Conservation (phyloP, 73 alveolate species). For the Uronychia setigera region DNA sequence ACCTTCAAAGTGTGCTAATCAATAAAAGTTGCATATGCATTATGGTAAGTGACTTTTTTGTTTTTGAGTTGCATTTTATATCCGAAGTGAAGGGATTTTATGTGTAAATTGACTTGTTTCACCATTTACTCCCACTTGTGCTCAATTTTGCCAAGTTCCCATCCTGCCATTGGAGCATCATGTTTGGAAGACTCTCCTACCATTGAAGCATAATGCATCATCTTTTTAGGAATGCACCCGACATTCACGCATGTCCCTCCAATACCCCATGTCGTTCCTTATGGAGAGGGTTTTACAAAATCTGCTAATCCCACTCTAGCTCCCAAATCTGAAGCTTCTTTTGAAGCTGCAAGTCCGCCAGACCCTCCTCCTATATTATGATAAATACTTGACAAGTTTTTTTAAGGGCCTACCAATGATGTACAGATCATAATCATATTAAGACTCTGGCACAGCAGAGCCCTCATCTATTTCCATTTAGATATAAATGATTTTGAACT, state of each 20-base stretch:
- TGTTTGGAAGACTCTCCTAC: conserved; percentile 76
- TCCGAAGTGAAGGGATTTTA: conserved; percentile 89
- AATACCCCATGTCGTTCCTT: conserved; percentile 99
- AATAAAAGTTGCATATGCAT: conserved; percentile 92
- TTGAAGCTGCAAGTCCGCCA: conserved; percentile 99
- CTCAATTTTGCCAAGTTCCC: conserved; percentile 60
- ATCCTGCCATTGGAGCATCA: conserved; percentile 81
- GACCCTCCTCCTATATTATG: conserved; percentile 99
- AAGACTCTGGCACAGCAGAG: no score
- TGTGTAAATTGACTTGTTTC: conserved; percentile 87
- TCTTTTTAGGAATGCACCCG: conserved; percentile 99
- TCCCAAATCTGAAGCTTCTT: conserved; percentile 93
- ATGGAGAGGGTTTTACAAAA: conserved; percentile 96
- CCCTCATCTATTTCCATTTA: no score
- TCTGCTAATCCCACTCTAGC: conserved; percentile 97
- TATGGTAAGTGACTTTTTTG: conserved; percentile 86
- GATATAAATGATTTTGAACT: no score
- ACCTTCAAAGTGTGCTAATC: conserved; percentile 94
- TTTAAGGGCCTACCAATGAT: no score
- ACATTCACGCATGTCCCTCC: conserved; percentile 99
- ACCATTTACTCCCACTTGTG: conserved; percentile 93
- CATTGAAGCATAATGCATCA: conserved; percentile 98
- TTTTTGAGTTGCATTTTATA: conserved; percentile 83
- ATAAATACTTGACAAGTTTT: conserved; percentile 53
- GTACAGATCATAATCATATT: conserved; percentile 50